Evolutionary conservation across 2,329 filamentous ascomycete species (phyloP).

Genomic region (Didymella glomerata): DNA sequence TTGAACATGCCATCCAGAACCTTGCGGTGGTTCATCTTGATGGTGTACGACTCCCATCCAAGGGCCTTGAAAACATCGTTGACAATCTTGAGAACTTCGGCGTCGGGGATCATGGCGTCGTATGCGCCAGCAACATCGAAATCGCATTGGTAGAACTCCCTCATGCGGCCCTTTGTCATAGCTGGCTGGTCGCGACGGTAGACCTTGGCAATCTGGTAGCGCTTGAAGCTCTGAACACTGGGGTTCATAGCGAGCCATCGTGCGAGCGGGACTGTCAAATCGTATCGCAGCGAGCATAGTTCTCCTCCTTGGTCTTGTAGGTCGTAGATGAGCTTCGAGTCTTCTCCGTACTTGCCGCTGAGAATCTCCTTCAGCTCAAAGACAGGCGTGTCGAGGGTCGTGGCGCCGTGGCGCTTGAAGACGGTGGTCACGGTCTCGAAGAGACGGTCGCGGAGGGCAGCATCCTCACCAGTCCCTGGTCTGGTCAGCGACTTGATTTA

Average conservation of each 20-base stretch:
- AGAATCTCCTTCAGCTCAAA: conserved; percentile 90
- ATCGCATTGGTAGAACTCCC: conserved; percentile 97
- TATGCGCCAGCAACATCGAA: conserved; percentile 89
- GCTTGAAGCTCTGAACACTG: conserved; percentile 82
- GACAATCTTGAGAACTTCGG: conserved; percentile 85
- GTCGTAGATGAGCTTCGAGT: conserved; percentile 91
- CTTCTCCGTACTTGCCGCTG: conserved; percentile 89
- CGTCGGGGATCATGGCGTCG: conserved; percentile 91
- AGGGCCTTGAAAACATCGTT: conserved; percentile 85
- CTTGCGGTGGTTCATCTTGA: conserved; percentile 95
- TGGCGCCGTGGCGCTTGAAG: conserved; percentile 51
- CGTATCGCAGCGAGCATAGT: conserved; percentile 83
- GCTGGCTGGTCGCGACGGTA: conserved; percentile 79
- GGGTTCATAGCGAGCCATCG: conserved; percentile 93
- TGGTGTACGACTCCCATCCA: conserved; percentile 78
- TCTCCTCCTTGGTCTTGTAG: conserved; percentile 88
- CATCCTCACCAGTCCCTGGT: conserved; percentile 45
- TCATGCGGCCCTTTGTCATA: conserved; percentile 90
- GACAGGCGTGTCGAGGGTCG: conserved; percentile 66
- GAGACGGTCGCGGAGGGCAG: conserved; percentile 48
- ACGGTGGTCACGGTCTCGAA: conserved; percentile 47
- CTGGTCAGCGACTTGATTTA: conserved; percentile 23
- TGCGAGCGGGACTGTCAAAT: conserved; percentile 88
- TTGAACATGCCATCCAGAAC: conserved; percentile 92
- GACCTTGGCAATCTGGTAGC: conserved; percentile 95